These are phyloP conservation scores for Ploettnerulaceae sp. DNA, from an alignment of 2,329 filamentous ascomycete species.

Conservation along the genomic window DNA sequence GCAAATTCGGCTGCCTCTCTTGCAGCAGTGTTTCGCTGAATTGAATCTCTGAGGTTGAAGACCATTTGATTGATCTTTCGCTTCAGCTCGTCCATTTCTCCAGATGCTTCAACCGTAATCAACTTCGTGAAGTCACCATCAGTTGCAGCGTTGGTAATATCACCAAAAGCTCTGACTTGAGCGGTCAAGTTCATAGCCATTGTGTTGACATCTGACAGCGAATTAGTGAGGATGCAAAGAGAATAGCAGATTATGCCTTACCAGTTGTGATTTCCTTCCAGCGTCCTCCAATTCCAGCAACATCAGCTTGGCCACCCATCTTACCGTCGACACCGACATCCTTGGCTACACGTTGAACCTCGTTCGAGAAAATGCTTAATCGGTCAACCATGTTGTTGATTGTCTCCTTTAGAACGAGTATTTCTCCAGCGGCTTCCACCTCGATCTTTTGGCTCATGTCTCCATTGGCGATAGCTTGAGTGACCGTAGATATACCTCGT, in stretches of 20 bases:
- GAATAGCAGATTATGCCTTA: slow-evolving; percentile 40
- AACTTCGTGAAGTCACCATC: slow-evolving; percentile 96
- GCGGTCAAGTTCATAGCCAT: slow-evolving; percentile 71
- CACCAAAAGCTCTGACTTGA: slow-evolving; percentile 94
- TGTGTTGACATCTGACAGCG: slow-evolving; percentile 31
- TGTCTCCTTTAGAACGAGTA: slow-evolving; percentile 87
- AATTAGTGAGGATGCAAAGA: slow-evolving; percentile 4
- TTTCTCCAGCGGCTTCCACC: slow-evolving; percentile 91
- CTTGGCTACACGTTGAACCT: slow-evolving; percentile 90
- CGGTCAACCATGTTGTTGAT: slow-evolving; percentile 99
- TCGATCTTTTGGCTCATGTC: slow-evolving; percentile 96
- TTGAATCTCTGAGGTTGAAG: slow-evolving; percentile 88
- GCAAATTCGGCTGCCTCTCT: slow-evolving; percentile 93
- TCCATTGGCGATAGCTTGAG: slow-evolving; percentile 89
- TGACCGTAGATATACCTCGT: slow-evolving; percentile 87
- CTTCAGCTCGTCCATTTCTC: slow-evolving; percentile 98
- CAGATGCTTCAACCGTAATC: slow-evolving; percentile 93
- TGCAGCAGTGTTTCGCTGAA: slow-evolving; percentile 92
- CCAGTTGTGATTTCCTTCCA: slow-evolving; percentile 96
- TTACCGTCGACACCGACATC: slow-evolving; percentile 97
- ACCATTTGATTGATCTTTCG: slow-evolving; percentile 99
- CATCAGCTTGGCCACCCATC: slow-evolving; percentile 95
- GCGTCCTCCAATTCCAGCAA: slow-evolving; percentile 83
- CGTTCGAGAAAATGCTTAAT: slow-evolving; percentile 91
- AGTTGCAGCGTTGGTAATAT: slow-evolving; percentile 96